Base-by-base conservation (phyloP, 257 asterid species). In the Paulownia fortunei region DNA sequence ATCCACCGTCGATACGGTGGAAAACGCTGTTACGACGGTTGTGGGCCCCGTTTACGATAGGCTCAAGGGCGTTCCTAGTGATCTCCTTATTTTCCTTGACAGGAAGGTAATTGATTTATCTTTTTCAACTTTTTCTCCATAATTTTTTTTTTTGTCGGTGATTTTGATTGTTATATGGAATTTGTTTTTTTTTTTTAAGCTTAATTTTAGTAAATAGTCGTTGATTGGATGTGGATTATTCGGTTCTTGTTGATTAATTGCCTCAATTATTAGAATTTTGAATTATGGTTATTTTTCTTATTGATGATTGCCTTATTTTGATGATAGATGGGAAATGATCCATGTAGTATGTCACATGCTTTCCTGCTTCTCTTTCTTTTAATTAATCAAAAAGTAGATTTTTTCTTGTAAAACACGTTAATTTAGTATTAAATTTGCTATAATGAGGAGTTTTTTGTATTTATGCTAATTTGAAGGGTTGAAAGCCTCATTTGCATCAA, bases 21-120 rank as follows among this genome's bases (percentile, higher is more conserved):
- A 94, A 61, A 85, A 86, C 65, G 87, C 95, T 74, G 97, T 89
- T 4, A 64, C 86, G 0, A 72, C 91, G 9, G 92, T 81, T 4
- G 87, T 82, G 0, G 76, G 77, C 16, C 98, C 98, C 5, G 92
- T 91, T 30, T 92, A 82, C 70, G 82, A 83, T 24, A 87, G 78
- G 23, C 73, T 87, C 74, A 86, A 87, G 62, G 85, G 82, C 54
- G 75, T 89, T 87, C 95, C 95, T 24, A 77, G 51, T 75, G 86
- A 87, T 76, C 13, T 85, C 68, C 96, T 94, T 32, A 84, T 82
- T 75, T 89, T 88, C 46, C 70, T 90, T 2, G 98, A 94, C 72
- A 76, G 60, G 19, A 89, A 91, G 96, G 98, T 92, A 16, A 41
- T n/a, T n/a, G 11, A 34, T 10, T 4, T 19, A 10, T 42, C 34